phyloP scores from a whole-genome alignment of 352 stramenopile species.

The Globisporangium parvum region DNA sequence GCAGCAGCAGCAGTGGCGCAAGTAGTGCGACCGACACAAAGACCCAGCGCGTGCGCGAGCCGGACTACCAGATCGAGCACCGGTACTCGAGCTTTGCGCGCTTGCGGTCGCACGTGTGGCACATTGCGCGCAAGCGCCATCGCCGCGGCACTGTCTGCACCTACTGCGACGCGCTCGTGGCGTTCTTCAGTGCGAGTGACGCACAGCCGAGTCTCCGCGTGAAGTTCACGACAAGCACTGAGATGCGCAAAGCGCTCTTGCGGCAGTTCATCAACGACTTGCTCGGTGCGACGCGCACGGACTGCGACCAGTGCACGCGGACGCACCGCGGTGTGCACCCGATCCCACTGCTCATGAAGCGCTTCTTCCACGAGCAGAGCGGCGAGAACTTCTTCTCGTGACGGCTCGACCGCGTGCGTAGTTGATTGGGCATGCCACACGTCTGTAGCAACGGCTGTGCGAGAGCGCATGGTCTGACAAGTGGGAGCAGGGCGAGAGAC shows the following conservation, averaged over 20 bases:
- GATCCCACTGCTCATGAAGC: constrained; percentile 35
- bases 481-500: no score
- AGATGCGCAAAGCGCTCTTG: constrained; percentile 37
- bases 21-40: no score
- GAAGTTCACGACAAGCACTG: constrained; percentile 39
- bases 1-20: constrained; percentile 3
- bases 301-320: constrained; percentile 24
- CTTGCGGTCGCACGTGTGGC: constrained; percentile 37
- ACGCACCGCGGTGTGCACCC: constrained; percentile 36
- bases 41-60: constrained; percentile 12
- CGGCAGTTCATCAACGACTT: constrained; percentile 40
- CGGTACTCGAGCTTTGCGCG: constrained; percentile 59
- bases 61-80: constrained; percentile 58
- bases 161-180: constrained; percentile 39
- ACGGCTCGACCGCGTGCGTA: no score
- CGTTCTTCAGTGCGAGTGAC: constrained; percentile 34
- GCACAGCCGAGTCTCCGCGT: constrained; percentile 40
- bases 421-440: no score
- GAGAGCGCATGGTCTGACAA: no score
- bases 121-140: constrained; percentile 44
- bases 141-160: constrained; percentile 31
- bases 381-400: constrained; percentile 40
- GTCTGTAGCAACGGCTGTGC: no score
- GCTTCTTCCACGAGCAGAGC: constrained; percentile 42
- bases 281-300: constrained; percentile 20